phyloP scores from a whole-genome alignment of 805 yeast genomes.

The Candida caryicola region DNA sequence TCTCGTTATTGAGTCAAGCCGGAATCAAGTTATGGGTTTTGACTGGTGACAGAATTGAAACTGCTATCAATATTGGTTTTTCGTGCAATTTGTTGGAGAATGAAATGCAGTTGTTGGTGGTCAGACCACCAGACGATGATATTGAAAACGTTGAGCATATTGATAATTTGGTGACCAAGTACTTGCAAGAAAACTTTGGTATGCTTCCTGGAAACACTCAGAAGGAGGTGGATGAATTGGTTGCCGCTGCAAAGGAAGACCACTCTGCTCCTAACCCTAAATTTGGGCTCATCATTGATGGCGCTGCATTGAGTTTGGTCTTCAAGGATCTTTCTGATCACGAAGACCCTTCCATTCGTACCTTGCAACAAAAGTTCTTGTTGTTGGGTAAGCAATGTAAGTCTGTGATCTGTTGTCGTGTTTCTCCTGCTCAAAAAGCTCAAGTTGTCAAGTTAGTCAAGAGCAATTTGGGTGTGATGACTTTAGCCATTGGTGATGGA shows the following conservation, averaged over 20 bases:
- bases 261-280: constrained; percentile 70
- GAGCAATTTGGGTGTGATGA: constrained; percentile 72
- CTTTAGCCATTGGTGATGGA: constrained; percentile 86
- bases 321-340: constrained; percentile 41
- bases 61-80: constrained; percentile 84
- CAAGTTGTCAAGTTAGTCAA: constrained; percentile 80
- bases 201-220: constrained; percentile 30
- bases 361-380: constrained; percentile 48
- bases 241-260: constrained; percentile 46
- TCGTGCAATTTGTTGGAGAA: constrained; percentile 74
- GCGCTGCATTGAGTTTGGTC: constrained; percentile 62
- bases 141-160: constrained; percentile 35
- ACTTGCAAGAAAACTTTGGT: constrained; percentile 48
- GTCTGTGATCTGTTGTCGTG: constrained; percentile 83
- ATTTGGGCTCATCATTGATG: constrained; percentile 73
- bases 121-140: constrained; percentile 46
- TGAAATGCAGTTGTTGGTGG: constrained; percentile 71
- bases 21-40: constrained; percentile 85
- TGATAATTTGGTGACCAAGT: constrained; percentile 42
- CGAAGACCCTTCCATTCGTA: constrained; percentile 25
- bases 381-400: constrained; percentile 75
- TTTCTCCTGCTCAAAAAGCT: constrained; percentile 85
- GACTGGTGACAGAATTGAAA: constrained; percentile 88
- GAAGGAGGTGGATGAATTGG: constrained; percentile 31
- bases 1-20: constrained; percentile 64